Evolutionary conservation across 2,329 filamentous ascomycete genomes (phyloP).

Genomic region (Trichoderma koningiopsis): DNA sequence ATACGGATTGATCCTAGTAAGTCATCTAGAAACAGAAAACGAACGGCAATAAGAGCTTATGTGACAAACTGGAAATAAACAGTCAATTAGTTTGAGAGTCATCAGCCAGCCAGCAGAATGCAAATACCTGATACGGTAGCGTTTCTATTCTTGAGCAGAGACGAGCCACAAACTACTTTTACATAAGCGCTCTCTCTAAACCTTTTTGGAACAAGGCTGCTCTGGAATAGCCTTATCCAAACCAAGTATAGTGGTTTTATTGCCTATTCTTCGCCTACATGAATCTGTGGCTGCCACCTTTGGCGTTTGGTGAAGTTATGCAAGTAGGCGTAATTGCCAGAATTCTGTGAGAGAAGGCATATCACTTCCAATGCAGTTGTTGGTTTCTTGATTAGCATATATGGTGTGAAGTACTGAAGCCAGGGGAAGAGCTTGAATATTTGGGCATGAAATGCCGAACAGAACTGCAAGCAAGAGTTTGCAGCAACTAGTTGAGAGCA

Average conservation of each 20-base stretch:
- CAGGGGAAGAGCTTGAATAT: too few relatives aligned
- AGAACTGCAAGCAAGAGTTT: not conserved
- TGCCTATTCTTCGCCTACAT: not conserved
- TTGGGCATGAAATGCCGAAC: not conserved
- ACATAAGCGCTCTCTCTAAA: not conserved
- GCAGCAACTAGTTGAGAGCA: not conserved
- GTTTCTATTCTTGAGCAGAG: not conserved
- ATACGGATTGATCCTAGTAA: not conserved
- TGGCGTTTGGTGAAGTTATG: constrained; percentile 1
- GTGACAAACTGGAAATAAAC: not conserved
- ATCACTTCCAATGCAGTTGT: not conserved
- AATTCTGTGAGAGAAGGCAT: not conserved
- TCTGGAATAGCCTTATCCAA: not conserved
- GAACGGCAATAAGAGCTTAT: not conserved
- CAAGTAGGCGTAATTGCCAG: not conserved
- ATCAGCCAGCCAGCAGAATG: not conserved
- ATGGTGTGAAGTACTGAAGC: too few relatives aligned
- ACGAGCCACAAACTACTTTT: not conserved
- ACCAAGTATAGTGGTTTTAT: not conserved
- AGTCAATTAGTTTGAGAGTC: not conserved
- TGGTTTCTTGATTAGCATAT: not conserved
- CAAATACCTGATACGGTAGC: not conserved
- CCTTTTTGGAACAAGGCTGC: too few relatives aligned
- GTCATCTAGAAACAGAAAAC: not conserved
- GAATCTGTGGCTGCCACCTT: not conserved